Conservation (phyloP, 1,284 basidiomycete species). For the Exobasidium cylindrosporum region DNA sequence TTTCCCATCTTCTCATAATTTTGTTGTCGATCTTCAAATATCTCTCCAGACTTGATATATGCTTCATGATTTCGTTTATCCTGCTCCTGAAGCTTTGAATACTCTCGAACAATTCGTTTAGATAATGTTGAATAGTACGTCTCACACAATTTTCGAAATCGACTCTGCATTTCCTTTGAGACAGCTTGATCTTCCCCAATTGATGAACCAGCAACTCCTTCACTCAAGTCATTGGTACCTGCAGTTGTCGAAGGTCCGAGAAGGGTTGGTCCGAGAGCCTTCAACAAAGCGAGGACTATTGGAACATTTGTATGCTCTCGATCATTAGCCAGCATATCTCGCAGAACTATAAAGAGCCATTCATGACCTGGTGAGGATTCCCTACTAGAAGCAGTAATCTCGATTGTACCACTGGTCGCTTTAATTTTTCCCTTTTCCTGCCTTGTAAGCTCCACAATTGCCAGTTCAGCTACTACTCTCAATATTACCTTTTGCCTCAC, state of each 20-base stretch:
- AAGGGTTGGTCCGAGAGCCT: constrained; percentile 75
- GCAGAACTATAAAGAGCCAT: constrained; percentile 61
- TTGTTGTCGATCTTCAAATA: constrained; percentile 97
- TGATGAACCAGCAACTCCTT: neutral
- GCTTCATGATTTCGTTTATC: constrained; percentile 95
- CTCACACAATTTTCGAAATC: constrained; percentile 88
- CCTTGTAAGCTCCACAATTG: constrained; percentile 67
- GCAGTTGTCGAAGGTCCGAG: constrained; percentile 61
- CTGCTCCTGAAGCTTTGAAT: constrained; percentile 91
- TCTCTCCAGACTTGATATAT: constrained; percentile 96
- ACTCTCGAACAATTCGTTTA: constrained; percentile 85
- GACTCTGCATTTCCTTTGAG: constrained; percentile 75
- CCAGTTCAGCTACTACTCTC: constrained; percentile 83
- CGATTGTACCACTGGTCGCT: constrained; percentile 11
- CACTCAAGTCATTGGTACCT: constrained; percentile 58
- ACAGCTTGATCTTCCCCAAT: constrained; percentile 51
- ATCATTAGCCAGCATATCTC: constrained; percentile 73
- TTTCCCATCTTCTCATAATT: constrained; percentile 98
- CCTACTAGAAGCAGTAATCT: neutral
- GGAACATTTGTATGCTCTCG: constrained; percentile 79
- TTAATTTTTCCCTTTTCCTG: constrained; percentile 11
- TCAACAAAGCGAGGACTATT: constrained; percentile 77
- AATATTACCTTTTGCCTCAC: constrained; percentile 78
- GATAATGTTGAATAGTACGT: constrained; percentile 87
- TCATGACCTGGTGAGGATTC: constrained; percentile 57